Percentiles rank a stretch among this genome's conserved stretches.
Conservation (phyloP, 2,329 filamentous ascomycete species). For the Lithohypha guttulata region DNA sequence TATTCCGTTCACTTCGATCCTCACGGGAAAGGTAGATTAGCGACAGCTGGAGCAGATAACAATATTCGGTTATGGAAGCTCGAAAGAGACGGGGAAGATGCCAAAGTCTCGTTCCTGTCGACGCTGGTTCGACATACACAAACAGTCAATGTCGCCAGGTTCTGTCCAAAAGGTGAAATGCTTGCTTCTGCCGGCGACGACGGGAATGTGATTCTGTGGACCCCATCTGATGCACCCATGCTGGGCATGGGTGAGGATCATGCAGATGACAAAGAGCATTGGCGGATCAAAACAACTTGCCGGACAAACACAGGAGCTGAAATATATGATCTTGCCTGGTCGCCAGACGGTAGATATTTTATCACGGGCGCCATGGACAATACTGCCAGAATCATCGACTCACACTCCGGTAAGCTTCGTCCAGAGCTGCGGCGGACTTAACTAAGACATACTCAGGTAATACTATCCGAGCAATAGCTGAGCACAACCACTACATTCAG, state of each 20-base stretch:
- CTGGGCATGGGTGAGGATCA: conserved; percentile 68
- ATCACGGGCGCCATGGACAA: conserved; percentile 99
- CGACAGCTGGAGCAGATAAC: conserved; percentile 87
- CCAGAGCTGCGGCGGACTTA: background rate
- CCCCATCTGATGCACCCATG: conserved; percentile 64
- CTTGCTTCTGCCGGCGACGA: conserved; percentile 94
- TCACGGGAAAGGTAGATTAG: conserved; percentile 77
- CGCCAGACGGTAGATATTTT: conserved; percentile 90
- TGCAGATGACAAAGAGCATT: conserved; percentile 88
- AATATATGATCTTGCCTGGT: conserved; percentile 98
- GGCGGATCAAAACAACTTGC: conserved; percentile 97
- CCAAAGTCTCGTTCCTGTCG: conserved; percentile 82
- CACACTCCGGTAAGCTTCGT: conserved; percentile 61
- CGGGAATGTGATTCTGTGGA: conserved; percentile 93
- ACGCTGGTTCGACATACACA: conserved; percentile 91
- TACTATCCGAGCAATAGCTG: conserved; percentile 81
- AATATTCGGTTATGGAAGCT: conserved; percentile 96
- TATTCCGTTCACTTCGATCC: conserved; percentile 97
- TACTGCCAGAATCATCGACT: conserved; percentile 91
- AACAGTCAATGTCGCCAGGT: conserved; percentile 94
- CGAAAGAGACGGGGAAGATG: conserved; percentile 70
- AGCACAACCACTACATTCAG: conserved; percentile 97
- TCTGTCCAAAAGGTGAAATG: conserved; percentile 85
- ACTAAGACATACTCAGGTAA: conserved; percentile 20
- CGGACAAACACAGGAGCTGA: conserved; percentile 76